These are phyloP conservation scores for Hypericum perforatum DNA, from an alignment of 345 rosid genomes.

Conservation along the genomic window DNA sequence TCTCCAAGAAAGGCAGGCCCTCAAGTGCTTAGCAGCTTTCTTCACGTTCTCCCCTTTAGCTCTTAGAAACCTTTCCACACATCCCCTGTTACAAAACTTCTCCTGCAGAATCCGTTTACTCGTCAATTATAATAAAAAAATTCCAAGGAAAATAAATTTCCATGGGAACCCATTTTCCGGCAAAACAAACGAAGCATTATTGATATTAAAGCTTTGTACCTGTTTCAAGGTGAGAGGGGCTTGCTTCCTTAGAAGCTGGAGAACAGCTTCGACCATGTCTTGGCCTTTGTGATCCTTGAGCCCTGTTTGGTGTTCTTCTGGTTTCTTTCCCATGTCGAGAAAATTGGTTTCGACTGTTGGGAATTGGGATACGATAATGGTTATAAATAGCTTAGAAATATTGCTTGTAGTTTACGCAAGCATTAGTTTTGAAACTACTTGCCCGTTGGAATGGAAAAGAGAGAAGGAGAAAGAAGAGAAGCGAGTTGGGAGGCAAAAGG, in stretches of 20 bases:
- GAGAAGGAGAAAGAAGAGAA: too few relatives aligned
- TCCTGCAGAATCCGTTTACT: constrained; percentile 37
- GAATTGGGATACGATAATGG: background rate
- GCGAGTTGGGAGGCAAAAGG: too few relatives aligned
- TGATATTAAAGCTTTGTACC: constrained; percentile 20
- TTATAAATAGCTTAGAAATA: constrained; percentile 21
- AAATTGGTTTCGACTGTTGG: background rate
- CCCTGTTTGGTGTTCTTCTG: too few relatives aligned
- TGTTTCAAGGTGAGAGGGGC: constrained; percentile 70
- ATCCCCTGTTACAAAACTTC: constrained; percentile 73
- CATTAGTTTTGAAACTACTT: too few relatives aligned
- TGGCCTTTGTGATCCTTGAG: constrained; percentile 17
- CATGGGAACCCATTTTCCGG: background rate
- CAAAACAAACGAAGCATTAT: background rate
- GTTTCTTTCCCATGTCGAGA: constrained; percentile 53
- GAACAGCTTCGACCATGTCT: constrained; percentile 55
- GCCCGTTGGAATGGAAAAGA: too few relatives aligned
- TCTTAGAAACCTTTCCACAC: constrained; percentile 69
- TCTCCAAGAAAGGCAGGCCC: constrained; percentile 94
- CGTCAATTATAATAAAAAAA: too few relatives aligned
- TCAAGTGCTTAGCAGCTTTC: constrained; percentile 71
- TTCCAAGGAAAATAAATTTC: too few relatives aligned
- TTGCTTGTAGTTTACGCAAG: constrained; percentile 10
- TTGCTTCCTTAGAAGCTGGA: constrained; percentile 54
- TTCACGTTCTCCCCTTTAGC: constrained; percentile 72